phyloP scores from a whole-genome alignment of 108 stramenopile species.

The Nannochloropsis salina region DNA sequence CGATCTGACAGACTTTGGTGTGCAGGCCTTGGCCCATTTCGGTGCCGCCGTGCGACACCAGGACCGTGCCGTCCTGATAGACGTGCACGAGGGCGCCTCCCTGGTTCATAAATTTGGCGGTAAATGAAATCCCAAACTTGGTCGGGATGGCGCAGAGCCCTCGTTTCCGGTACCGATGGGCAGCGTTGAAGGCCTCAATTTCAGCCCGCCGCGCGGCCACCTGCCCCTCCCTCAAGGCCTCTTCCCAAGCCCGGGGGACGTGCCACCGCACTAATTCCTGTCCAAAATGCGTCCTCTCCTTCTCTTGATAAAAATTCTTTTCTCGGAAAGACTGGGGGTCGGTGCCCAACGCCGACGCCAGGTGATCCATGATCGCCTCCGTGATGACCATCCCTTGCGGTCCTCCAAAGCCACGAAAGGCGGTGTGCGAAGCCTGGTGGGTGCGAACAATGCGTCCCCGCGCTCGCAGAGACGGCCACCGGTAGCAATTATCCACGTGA shows the following conservation, averaged over 20 bases:
- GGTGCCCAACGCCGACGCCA: constrained; percentile 64
- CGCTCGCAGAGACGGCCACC: constrained; percentile 71
- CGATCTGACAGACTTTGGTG: constrained; percentile 87
- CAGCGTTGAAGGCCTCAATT: constrained; percentile 69
- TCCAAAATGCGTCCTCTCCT: constrained; percentile 72
- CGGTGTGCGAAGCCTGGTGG: constrained; percentile 80
- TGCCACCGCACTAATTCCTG: constrained; percentile 77
- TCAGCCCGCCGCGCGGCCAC: constrained; percentile 58
- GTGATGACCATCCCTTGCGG: constrained; percentile 72
- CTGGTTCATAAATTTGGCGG: constrained; percentile 77
- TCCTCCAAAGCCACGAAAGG: constrained; percentile 89
- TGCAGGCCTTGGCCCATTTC: constrained; percentile 95
- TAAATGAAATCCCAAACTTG: constrained; percentile 83
- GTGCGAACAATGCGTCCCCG: constrained; percentile 77
- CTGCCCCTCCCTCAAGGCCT: constrained; percentile 53
- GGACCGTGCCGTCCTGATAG: constrained; percentile 82
- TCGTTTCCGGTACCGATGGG: constrained; percentile 74
- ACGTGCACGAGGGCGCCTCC: constrained; percentile 88
- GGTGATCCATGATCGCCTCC: constrained; percentile 84
- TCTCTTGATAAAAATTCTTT: constrained; percentile 70
- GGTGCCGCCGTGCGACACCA: constrained; percentile 86
- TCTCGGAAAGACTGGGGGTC: constrained; percentile 61
- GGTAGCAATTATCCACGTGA: constrained; percentile 78
- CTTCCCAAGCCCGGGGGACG: constrained; percentile 59
- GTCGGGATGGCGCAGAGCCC: constrained; percentile 77